These are phyloP conservation scores for Hydnum rufescens DNA, from an alignment of 768 basidiomycete genomes.

Conservation along the genomic window DNA sequence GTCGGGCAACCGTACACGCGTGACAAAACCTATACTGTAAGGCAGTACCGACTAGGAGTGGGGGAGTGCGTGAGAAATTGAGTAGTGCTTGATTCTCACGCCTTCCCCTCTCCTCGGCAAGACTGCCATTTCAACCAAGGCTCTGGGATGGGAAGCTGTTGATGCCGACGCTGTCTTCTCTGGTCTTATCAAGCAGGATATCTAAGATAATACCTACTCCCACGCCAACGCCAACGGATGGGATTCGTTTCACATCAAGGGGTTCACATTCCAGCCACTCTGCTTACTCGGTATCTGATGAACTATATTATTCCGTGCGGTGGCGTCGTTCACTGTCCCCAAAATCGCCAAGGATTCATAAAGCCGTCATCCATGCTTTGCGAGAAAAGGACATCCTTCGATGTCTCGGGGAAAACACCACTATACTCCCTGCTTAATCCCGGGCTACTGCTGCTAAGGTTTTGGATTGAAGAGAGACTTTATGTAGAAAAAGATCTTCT, in stretches of 20 bases:
- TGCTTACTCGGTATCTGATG: neutral
- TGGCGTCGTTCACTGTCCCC: neutral
- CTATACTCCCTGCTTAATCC: neutral
- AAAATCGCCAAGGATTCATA: neutral
- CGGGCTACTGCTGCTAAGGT: neutral
- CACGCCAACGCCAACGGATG: neutral
- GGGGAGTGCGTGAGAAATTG: too few relatives aligned
- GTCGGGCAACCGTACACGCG: too few relatives aligned
- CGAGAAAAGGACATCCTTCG: neutral
- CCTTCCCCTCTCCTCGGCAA: too few relatives aligned
- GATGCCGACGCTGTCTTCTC: neutral
- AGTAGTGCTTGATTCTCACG: too few relatives aligned
- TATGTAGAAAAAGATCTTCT: neutral
- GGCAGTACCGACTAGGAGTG: too few relatives aligned
- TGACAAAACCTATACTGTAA: too few relatives aligned
- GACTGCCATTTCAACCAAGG: neutral
- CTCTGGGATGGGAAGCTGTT: constrained; percentile 1
- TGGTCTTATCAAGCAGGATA: neutral
- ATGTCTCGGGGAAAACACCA: neutral
- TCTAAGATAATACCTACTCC: too few relatives aligned
- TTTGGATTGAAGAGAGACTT: neutral
- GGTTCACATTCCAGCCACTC: neutral
- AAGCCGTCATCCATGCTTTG: constrained; percentile 1
- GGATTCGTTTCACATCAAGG: neutral
- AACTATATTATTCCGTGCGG: neutral